Evolutionary conservation across 2,329 filamentous ascomycete genomes (phyloP), one percentile per base, ranked within the genome.

Genomic region (Fusarium sarcochroum): DNA sequence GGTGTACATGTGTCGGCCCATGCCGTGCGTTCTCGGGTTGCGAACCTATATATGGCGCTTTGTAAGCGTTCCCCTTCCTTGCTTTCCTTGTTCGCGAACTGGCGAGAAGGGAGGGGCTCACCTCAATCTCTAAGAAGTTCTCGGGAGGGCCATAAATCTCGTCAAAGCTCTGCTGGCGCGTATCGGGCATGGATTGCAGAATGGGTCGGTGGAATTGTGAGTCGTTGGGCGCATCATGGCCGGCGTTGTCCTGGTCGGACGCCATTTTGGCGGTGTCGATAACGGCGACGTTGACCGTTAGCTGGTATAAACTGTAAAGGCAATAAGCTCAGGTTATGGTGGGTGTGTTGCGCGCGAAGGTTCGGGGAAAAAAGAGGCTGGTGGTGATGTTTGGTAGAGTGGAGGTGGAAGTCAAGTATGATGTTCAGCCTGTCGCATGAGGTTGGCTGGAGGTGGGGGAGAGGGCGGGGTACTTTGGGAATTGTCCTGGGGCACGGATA

Each of bases 51-150:
- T 63, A 63, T 63, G 40, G 40, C 61, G 58, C 58, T 64, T 50
- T 57, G 56, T 64, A 58, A 64, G 61, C 61, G 18, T 46, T 41
- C 23, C 8, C 21, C 35, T 23, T 11, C 8, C 41, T 8, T 18
- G 13, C 37, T 20, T 30, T 20, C 15, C 13, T 13, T 17, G 6
- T 14, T 42, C 40, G 20, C 20, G 17, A 49, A 35, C 20, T 35
- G 34, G 32, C 14, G n/a, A 11, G 27, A 13, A 56, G 37, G 45
- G 44, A 38, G 27, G 60, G 80, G 56, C 75, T 68, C 59, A 96
- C 94, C 86, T 99, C 96, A 69, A 99, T 97, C 85, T 99, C 96
- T 55, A 99, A 88, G 79, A 98, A 98, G 85, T 99, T 99, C 86
- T 99, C 96, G 7, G 96, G 96, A 47, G 95, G 93, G 15, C 94